Evolutionary conservation across 2,329 filamentous ascomycete species (phyloP).

Genomic region (Cytospora chrysosperma): DNA sequence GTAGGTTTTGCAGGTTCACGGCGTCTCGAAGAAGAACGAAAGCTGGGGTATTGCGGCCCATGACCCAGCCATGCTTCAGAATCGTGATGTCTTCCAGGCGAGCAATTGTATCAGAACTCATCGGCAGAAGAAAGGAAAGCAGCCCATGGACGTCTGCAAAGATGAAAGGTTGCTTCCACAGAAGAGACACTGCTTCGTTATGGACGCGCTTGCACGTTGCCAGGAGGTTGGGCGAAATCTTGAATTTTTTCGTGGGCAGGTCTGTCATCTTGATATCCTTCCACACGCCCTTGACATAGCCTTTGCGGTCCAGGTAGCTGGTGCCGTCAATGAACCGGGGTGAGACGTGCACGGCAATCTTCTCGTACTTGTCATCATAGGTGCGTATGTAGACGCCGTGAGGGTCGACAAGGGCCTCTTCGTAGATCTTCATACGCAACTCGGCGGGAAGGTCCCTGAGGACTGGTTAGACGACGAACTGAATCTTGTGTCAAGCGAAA

Average conservation of each 20-base stretch:
- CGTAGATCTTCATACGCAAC: constrained; percentile 7
- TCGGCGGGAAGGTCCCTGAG: not conserved
- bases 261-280: not conserved
- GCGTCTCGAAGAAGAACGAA: not conserved
- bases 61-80: not conserved
- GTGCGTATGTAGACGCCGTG: constrained; percentile 1
- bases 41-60: not conserved
- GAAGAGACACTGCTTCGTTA: not conserved
- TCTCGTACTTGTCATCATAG: not conserved
- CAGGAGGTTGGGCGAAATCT: constrained; percentile 5
- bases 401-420: constrained; percentile 4
- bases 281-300: constrained; percentile 1
- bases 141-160: not conserved
- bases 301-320: not conserved
- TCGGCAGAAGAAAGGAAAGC: not conserved
- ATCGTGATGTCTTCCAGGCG: constrained; percentile 1
- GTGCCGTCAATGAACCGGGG: too few relatives aligned
- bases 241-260: not conserved
- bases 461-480: not conserved
- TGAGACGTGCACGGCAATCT: not conserved
- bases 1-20: not conserved
- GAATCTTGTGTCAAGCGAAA: not conserved
- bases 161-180: constrained; percentile 10
- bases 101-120: not conserved
- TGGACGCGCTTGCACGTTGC: not conserved